Evolutionary conservation across 345 rosid genomes (phyloP).

Genomic region (Acer negundo): DNA sequence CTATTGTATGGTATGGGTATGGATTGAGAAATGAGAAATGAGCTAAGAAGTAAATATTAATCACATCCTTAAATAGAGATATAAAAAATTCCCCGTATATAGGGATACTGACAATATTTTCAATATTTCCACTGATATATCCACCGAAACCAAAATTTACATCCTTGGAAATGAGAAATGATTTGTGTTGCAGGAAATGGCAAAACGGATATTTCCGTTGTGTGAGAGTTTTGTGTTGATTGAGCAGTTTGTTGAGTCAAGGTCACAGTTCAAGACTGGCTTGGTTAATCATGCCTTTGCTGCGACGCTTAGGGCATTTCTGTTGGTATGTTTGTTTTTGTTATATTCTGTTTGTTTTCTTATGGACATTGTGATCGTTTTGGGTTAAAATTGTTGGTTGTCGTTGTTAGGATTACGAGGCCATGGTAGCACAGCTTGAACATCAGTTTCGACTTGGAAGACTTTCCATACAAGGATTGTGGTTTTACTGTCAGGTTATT

Average conservation of each 20-base stretch:
- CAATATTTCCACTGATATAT: neutral
- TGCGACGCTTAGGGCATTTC: constrained; percentile 89
- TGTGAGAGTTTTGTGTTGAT: constrained; percentile 84
- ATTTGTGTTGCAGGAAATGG: constrained; percentile 70
- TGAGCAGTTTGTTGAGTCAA: constrained; percentile 90
- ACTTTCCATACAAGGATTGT: constrained; percentile 94
- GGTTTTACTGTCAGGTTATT: constrained; percentile 98
- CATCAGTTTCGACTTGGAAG: constrained; percentile 96
- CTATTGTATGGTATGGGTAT: no score
- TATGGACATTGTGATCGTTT: neutral
- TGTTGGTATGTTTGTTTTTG: constrained; percentile 64
- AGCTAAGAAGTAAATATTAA: neutral
- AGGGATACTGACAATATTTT: no score
- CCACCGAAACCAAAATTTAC: neutral
- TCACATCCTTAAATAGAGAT: neutral
- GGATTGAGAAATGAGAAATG: neutral
- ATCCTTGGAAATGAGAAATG: neutral
- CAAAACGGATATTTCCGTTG: constrained; percentile 77
- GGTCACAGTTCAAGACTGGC: constrained; percentile 96
- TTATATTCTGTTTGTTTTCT: neutral
- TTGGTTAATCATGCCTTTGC: constrained; percentile 96
- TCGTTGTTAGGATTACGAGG: constrained; percentile 75
- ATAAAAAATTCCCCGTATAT: no score
- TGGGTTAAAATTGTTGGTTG: neutral
- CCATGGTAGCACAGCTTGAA: constrained; percentile 96